Evolutionary conservation across 371 early-diverging fungal genomes (phyloP), one percentile per base, ranked within the genome.

Genomic region (Apophysomyces variabilis): DNA sequence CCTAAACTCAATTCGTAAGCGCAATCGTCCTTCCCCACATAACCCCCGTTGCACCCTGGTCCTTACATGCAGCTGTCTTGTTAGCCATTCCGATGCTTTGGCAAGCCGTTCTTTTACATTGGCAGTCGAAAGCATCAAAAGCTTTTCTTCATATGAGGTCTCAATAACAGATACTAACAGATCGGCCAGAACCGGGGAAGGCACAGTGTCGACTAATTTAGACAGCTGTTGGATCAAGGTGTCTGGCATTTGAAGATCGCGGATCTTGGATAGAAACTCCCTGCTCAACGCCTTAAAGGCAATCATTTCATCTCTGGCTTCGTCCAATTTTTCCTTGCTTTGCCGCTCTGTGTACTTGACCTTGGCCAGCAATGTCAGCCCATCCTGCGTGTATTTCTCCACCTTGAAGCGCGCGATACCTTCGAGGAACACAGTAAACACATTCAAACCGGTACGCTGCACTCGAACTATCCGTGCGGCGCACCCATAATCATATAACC

Each of bases 101-200:
- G 62, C 38, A 38, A 94, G 71, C 7, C 93, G 81, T 16, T 75
- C 71, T 54, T 85, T 85, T n/a, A 89, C 45, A 43, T 88, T 82
- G 6, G 70, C 66, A 2, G 85, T 82, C 36, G 87, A 81, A 6
- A 93, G 71, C 61, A 92, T 87, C 26, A 70, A 58, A 9, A 91
- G 71, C 65, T 88, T 88, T 61, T 94, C 94, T 39, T 90, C 91
- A 57, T 84, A 75, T 1, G 86, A 78, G 2, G 87, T 76, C 45
- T 93, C 92, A 61, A 93, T 85, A 66, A 90, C 85, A 56, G 85
- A 84, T 37, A 89, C 86, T 16, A 94, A 76, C 50, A 93, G 65
- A 70, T 94, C 92, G 0, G 91, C 91, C 38, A 94, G 74, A 35
- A 79, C 78, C 0, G 87, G 84, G 3, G 87, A 82, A 7, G 86